A percentile compares a stretch with the other conserved stretches of the same genome.
Conservation (phyloP, 2,329 filamentous ascomycete species). For the Coniochaeta prunicola region DNA sequence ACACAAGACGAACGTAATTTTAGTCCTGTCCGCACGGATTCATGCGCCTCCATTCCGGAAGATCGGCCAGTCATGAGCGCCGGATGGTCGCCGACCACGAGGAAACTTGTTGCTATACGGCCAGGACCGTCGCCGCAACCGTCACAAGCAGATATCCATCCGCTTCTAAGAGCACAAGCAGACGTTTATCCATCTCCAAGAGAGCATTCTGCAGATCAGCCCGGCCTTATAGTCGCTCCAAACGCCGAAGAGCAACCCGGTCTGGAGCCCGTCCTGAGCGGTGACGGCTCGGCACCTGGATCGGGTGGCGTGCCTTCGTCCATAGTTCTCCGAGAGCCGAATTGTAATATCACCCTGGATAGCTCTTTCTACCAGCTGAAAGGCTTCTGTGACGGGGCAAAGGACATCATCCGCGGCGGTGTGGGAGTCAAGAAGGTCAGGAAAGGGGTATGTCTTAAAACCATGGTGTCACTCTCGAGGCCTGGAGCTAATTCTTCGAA, state of each 20-base stretch:
- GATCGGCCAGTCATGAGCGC: not conserved
- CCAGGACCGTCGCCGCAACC: not conserved
- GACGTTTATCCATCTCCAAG: not conserved
- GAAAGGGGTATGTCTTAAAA: slow-evolving; percentile 33
- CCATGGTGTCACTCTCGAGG: not conserved
- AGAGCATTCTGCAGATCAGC: not conserved
- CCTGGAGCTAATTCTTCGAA: not conserved
- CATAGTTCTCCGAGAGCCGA: slow-evolving; percentile 18
- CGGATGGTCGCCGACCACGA: not conserved
- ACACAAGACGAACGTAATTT: not conserved
- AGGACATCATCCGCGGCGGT: slow-evolving; percentile 39
- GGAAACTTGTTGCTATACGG: not conserved
- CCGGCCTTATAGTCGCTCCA: not conserved
- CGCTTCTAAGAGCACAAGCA: not conserved
- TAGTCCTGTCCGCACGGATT: not conserved
- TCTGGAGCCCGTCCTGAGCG: not conserved
- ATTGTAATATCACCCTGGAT: slow-evolving; percentile 33
- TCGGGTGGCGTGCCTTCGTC: slow-evolving; percentile 5
- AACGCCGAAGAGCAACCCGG: not conserved
- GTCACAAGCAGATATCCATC: not conserved
- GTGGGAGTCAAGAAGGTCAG: slow-evolving; percentile 43
- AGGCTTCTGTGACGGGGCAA: slow-evolving; percentile 49
- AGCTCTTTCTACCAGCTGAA: slow-evolving; percentile 47
- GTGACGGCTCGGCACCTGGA: not conserved
- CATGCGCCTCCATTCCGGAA: not conserved